These are phyloP conservation scores for Sporobolus alterniflorus DNA, from an alignment of 202 grass and related monocot species.

Conservation along the genomic window DNA sequence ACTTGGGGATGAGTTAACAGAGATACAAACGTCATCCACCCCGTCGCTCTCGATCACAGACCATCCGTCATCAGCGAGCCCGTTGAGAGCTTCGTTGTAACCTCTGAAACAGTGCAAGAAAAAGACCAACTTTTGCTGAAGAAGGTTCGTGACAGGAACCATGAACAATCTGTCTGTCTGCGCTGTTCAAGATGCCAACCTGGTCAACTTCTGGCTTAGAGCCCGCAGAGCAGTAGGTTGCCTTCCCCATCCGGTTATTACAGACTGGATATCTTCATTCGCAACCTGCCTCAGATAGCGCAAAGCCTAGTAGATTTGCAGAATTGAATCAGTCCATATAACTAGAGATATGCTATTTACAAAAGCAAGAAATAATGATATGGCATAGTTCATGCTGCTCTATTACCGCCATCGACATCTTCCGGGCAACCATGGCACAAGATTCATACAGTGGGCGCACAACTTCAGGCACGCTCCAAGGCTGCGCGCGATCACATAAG, in stretches of 20 bases:
- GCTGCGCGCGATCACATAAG: slow-evolving; percentile 39
- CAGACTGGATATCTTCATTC: slow-evolving; percentile 54
- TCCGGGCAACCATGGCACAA: slow-evolving; percentile 66
- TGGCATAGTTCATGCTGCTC: background rate
- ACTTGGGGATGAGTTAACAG: slow-evolving; percentile 54
- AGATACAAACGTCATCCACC: slow-evolving; percentile 63
- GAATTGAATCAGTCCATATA: slow-evolving; percentile 16
- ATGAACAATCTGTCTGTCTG: background rate
- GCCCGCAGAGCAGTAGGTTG: slow-evolving; percentile 66
- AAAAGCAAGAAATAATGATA: background rate
- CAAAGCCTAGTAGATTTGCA: slow-evolving; percentile 61
- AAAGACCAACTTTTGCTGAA: background rate
- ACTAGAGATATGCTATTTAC: background rate
- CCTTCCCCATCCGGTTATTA: slow-evolving; percentile 65
- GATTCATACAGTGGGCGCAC: slow-evolving; percentile 67
- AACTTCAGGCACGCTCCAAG: slow-evolving; percentile 80
- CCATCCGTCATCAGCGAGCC: slow-evolving; percentile 76
- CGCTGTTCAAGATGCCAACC: slow-evolving; percentile 43
- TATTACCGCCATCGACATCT: slow-evolving; percentile 73
- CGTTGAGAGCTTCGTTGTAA: slow-evolving; percentile 75
- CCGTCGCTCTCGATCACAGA: slow-evolving; percentile 59
- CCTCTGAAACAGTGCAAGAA: slow-evolving; percentile 46
- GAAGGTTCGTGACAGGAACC: slow-evolving; percentile 3
- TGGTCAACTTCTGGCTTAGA: slow-evolving; percentile 71
- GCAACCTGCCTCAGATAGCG: slow-evolving; percentile 70